phyloP scores from a whole-genome alignment of 768 basidiomycete genomes.

The Kwoniella sp. region DNA sequence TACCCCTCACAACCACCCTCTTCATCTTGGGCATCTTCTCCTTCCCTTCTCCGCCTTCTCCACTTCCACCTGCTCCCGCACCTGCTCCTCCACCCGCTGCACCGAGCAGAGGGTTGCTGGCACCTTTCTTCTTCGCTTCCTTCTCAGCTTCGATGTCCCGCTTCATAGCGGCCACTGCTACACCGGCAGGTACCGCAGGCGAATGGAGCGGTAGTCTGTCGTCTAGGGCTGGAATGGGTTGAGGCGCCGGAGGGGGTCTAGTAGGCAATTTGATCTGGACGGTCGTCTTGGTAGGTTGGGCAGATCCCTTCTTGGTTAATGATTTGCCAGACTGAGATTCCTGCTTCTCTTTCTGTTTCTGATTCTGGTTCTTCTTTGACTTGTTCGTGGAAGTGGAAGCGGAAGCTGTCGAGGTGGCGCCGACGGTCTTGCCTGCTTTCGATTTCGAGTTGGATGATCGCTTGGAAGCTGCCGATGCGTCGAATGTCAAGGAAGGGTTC shows the following conservation, averaged over 20 bases:
- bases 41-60: constrained; percentile 26
- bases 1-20: constrained; percentile 54
- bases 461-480: constrained; percentile 20
- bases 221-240: constrained; percentile 71
- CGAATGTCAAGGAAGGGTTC: constrained; percentile 29
- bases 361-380: constrained; percentile 13
- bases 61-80: constrained; percentile 23
- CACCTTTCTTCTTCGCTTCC: constrained; percentile 58
- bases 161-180: constrained; percentile 80
- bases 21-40: constrained; percentile 53
- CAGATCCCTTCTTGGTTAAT: not conserved
- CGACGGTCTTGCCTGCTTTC: not conserved
- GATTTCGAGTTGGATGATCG: constrained; percentile 10
- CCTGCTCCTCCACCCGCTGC: not conserved
- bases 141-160: constrained; percentile 73
- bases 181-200: constrained; percentile 73
- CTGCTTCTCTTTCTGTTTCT: constrained; percentile 12
- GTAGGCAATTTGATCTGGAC: constrained; percentile 60
- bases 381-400: not conserved
- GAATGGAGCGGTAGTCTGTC: constrained; percentile 78
- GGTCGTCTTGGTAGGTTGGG: constrained; percentile 6
- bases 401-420: no score
- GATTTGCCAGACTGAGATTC: not conserved
- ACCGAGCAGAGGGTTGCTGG: constrained; percentile 16
- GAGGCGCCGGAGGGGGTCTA: constrained; percentile 72